A percentile compares a stretch with the other conserved stretches of the same genome.
phyloP scores from a whole-genome alignment of 1,284 basidiomycete species.

The Pseudozyma flocculosa region DNA sequence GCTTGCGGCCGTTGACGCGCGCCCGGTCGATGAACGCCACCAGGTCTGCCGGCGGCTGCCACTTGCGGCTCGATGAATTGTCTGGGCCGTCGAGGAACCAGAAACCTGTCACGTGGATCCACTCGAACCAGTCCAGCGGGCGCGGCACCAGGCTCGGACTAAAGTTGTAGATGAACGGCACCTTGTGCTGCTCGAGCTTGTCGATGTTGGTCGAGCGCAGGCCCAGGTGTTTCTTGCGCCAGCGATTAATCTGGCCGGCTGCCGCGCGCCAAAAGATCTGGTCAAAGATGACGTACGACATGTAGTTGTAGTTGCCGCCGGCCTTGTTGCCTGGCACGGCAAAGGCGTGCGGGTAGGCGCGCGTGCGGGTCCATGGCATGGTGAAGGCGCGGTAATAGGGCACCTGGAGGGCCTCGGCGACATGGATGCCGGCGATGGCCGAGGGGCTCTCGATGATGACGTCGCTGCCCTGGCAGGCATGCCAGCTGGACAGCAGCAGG shows the following conservation, averaged over 20 bases:
- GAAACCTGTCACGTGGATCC: conserved; percentile 83
- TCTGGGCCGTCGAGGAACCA: conserved; percentile 68
- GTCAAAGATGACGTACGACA: conserved; percentile 93
- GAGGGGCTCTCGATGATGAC: conserved; percentile 91
- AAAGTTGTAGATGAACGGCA: conserved; percentile 97
- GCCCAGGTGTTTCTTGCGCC: conserved; percentile 77
- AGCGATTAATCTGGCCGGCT: conserved; percentile 84
- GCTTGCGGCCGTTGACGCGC: conserved; percentile 73
- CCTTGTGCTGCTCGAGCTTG: conserved; percentile 91
- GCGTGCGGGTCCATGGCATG: conserved; percentile 74
- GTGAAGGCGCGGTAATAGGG: conserved; percentile 90
- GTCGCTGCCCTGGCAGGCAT: conserved; percentile 90
- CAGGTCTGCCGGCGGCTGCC: conserved; percentile 78
- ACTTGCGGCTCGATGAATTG: conserved; percentile 73
- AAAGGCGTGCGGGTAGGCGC: conserved; percentile 96
- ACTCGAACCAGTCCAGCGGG: conserved; percentile 87
- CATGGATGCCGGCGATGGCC: conserved; percentile 98
- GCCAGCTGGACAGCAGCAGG: conserved; percentile 86
- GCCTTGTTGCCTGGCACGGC: conserved; percentile 84
- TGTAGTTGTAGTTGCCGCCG: conserved; percentile 96
- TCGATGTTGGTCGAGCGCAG: conserved; percentile 81
- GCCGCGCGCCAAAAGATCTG: conserved; percentile 96
- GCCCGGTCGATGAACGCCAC: conserved; percentile 79
- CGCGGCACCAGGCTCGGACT: conserved; percentile 74
- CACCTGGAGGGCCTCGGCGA: conserved; percentile 87